A percentile compares a stretch with the other conserved stretches of the same genome.
phyloP scores from a whole-genome alignment of 768 basidiomycete species.

The Mycena vulgaris region DNA sequence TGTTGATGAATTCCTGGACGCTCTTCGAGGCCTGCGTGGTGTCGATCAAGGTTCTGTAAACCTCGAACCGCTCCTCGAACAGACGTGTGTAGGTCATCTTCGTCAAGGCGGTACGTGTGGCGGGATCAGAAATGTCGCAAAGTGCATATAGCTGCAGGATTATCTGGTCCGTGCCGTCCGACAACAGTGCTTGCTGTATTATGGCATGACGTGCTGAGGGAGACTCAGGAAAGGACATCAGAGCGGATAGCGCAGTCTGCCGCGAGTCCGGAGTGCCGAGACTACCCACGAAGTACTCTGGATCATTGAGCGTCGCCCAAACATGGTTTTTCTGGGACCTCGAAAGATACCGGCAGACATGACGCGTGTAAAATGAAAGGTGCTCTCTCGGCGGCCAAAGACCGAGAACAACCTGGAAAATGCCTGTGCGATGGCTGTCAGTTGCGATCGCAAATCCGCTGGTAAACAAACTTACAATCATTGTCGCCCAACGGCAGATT shows the following conservation, averaged over 20 bases:
- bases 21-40: slow-evolving; percentile 28
- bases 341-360: slow-evolving; percentile 13
- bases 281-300: slow-evolving; percentile 21
- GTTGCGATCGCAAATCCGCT: slow-evolving; percentile 7
- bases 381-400: slow-evolving; percentile 33
- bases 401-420: slow-evolving; percentile 34
- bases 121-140: slow-evolving; percentile 35
- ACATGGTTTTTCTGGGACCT: slow-evolving; percentile 27
- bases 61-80: slow-evolving; percentile 33
- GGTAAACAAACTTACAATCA: slow-evolving; percentile 23
- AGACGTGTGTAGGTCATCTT: slow-evolving; percentile 40
- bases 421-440: slow-evolving; percentile 21
- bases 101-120: slow-evolving; percentile 25
- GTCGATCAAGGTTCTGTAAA: slow-evolving; percentile 32
- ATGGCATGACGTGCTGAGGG: slow-evolving; percentile 34
- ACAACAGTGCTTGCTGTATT: slow-evolving; percentile 17
- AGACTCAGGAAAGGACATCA: slow-evolving; percentile 23
- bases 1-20: slow-evolving; percentile 31
- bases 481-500: slow-evolving; percentile 34
- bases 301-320: slow-evolving; percentile 32
- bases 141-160: slow-evolving; percentile 33
- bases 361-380: slow-evolving; percentile 24
- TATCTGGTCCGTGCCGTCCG: slow-evolving; percentile 23
- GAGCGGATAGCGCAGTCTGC: slow-evolving; percentile 12
- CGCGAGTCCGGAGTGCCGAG: slow-evolving; percentile 12